phyloP scores from a whole-genome alignment of 2,329 filamentous ascomycete genomes.

The Aspergillus neoniger region DNA sequence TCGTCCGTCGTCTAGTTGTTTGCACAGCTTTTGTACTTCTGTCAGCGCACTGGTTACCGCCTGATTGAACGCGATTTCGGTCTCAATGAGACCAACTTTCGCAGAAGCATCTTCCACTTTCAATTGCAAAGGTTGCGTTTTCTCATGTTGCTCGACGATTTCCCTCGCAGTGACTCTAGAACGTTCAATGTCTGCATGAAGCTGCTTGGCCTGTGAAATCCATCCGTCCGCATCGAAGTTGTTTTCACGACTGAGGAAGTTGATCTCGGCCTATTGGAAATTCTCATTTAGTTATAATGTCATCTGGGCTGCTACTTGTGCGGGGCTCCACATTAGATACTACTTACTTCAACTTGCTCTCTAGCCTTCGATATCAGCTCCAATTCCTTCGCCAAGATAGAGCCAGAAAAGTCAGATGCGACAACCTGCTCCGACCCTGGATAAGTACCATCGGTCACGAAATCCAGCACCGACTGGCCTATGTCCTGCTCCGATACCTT shows the following conservation, averaged over 20 bases:
- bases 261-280: constrained; percentile 66
- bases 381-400: constrained; percentile 53
- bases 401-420: constrained; percentile 53
- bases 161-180: constrained; percentile 78
- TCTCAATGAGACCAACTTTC: constrained; percentile 58
- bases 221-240: constrained; percentile 80
- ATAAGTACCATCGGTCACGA: constrained; percentile 59
- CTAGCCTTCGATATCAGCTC: constrained; percentile 54
- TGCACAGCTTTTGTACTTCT: constrained; percentile 53
- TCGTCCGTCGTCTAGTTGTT: constrained; percentile 51
- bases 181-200: constrained; percentile 81
- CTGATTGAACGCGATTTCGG: constrained; percentile 62
- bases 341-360: constrained; percentile 55
- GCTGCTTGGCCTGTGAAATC: constrained; percentile 78
- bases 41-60: constrained; percentile 54
- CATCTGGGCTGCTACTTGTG: neutral
- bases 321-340: neutral
- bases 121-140: constrained; percentile 63
- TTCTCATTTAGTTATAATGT: constrained; percentile 14
- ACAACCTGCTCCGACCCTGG: constrained; percentile 59
- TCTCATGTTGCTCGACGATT: constrained; percentile 76
- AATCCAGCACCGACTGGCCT: constrained; percentile 65
- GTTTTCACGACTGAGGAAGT: constrained; percentile 71
- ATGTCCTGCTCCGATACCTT: constrained; percentile 47
- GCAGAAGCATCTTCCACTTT: constrained; percentile 62